A percentile compares a stretch with the other conserved stretches of the same genome.
Conservation (phyloP, 2,329 filamentous ascomycete species). For the Sporothrix curviconia region DNA sequence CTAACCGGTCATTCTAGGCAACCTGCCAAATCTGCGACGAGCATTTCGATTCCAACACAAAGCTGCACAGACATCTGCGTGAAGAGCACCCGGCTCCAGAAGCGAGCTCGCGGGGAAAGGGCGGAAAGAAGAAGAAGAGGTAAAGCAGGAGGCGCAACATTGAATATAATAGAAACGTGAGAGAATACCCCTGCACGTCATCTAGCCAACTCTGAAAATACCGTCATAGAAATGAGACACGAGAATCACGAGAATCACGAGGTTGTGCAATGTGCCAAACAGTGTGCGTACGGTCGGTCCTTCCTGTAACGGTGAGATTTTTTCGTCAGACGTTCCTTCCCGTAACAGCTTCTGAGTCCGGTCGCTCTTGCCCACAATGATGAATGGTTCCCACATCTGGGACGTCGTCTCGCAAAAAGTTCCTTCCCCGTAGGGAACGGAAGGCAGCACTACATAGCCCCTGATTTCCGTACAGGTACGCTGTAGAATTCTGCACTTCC, state of each 20-base stretch:
- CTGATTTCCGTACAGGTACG: too few relatives aligned
- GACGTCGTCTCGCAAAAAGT: too few relatives aligned
- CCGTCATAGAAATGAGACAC: slow-evolving; percentile 6
- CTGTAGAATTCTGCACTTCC: too few relatives aligned
- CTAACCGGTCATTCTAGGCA: neutral
- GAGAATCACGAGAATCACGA: neutral
- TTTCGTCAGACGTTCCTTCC: neutral
- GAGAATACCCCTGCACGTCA: neutral
- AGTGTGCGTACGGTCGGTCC: too few relatives aligned
- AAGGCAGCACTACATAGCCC: too few relatives aligned
- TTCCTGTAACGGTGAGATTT: neutral
- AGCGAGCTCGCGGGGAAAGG: neutral
- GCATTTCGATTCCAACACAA: slow-evolving; percentile 19
- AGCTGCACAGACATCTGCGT: slow-evolving; percentile 19
- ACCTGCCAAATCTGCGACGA: slow-evolving; percentile 16
- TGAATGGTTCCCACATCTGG: neutral
- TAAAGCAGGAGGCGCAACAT: neutral
- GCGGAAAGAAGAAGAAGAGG: slow-evolving; percentile 14
- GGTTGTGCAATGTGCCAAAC: too few relatives aligned
- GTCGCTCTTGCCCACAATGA: neutral
- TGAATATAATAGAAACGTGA: neutral
- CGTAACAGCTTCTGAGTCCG: neutral
- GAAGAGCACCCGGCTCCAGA: slow-evolving; percentile 9
- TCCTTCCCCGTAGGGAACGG: too few relatives aligned
- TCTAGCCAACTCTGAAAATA: neutral